Base-by-base conservation (phyloP, 805 yeast genomes). In the Saccharomycopsis fermentans region DNA sequence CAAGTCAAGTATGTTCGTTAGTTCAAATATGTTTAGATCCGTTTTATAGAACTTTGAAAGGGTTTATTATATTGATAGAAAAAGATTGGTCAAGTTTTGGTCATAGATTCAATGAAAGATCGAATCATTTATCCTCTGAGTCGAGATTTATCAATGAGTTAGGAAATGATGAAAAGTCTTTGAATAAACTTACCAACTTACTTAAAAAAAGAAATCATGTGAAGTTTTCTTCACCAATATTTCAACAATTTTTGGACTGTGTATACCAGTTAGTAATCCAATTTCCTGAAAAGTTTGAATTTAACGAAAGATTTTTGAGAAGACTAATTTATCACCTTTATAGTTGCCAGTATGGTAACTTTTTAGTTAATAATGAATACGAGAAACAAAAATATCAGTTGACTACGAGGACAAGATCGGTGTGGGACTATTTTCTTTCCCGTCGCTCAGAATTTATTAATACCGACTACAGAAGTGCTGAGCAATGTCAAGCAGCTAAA, bases 81-180 rank as follows among this genome's bases (percentile, higher is more conserved):
- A 91, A 94, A 67, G 99, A 94, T 63, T 94, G 98, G 98, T 75
- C 89, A 1, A 82, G 96, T 52, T 92, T 92, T 74, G 99, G 99
- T 0, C 96, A 90, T 72, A 79, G 90, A 64, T 94, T 92, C 68
- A 80, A 82, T 57, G 94, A 90, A 63, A 73, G 99, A 62, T 82
- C 83, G 24, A 96, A 94, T 37, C 91, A 87, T 69, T 77, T 91
- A 24, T 77, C 78, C 57, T 71, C 78, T 32, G 84, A 80, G 53
- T 76, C 77, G 11, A 73, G 74, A 54, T 79, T 79, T 62, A 75
- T 74, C 53, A 78, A 78, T 63, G 67, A 82, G 56, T 65, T 73
- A 63, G 37, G 29, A 26, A 56, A 40, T 37, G 47, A 37, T 14
- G 51, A 34, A 57, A 76, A 71, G 53, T 71, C 79, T 26, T 68